Percentiles rank a stretch among this genome's conserved stretches.
These are phyloP conservation scores for Botryotinia convoluta DNA, from an alignment of 2,329 filamentous ascomycete species.

Conservation along the genomic window DNA sequence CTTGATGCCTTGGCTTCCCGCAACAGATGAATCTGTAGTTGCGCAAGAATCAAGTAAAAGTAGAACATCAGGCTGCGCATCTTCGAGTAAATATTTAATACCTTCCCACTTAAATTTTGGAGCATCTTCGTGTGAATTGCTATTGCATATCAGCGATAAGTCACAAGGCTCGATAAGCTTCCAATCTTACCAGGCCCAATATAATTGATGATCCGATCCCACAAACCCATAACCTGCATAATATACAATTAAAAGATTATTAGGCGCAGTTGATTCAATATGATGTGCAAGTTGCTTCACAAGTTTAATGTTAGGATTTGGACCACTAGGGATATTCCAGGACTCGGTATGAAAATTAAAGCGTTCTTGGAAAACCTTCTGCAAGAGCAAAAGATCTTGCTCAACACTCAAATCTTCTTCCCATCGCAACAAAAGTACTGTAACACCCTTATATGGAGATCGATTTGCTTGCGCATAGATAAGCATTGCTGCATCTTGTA, in stretches of 20 bases:
- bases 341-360: slow-evolving; percentile 60
- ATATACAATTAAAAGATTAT: slow-evolving; percentile 63
- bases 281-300: slow-evolving; percentile 59
- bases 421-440: slow-evolving; percentile 60
- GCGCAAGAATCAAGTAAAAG: slow-evolving; percentile 62
- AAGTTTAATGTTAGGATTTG: slow-evolving; percentile 60
- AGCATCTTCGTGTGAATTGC: slow-evolving; percentile 57
- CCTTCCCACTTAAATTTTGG: slow-evolving; percentile 62
- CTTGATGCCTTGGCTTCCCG: slow-evolving; percentile 56
- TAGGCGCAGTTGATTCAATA: slow-evolving; percentile 54
- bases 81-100: slow-evolving; percentile 60
- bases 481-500: slow-evolving; percentile 66
- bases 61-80: slow-evolving; percentile 61
- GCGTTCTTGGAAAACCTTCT: slow-evolving; percentile 56
- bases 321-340: slow-evolving; percentile 59
- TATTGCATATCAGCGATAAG: slow-evolving; percentile 43
- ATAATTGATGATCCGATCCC: slow-evolving; percentile 58
- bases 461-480: slow-evolving; percentile 62
- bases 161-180: slow-evolving; percentile 29
- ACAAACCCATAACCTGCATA: slow-evolving; percentile 61
- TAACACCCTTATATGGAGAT: slow-evolving; percentile 56
- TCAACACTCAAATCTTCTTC: slow-evolving; percentile 57
- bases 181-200: slow-evolving; percentile 62
- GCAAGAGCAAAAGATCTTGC: slow-evolving; percentile 52
- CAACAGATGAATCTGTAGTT: slow-evolving; percentile 49